Evolutionary conservation across 805 yeast genomes (phyloP), one percentile per base, ranked within the genome.

Genomic region (Ascoidea asiatica): DNA sequence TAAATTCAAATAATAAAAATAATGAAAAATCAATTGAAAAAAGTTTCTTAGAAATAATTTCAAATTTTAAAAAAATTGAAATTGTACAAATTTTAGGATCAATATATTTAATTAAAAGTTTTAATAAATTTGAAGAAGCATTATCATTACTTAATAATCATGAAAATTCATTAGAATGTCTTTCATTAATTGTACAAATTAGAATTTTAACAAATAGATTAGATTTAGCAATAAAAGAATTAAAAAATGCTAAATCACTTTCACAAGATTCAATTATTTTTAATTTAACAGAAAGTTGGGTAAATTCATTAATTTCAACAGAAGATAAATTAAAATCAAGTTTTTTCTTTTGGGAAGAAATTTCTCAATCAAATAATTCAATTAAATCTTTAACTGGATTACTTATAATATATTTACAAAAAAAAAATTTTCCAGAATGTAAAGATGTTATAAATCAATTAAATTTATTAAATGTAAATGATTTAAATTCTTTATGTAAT

Each of bases 341-440:
- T 19, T 71, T 72, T 60, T 82, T 79, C 58, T 79, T 81, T 56
- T 83, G 72, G 59, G 97, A 90, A 61, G 98, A 90, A 63, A 67
- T 83, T 46, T 69, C 87, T 39, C 78, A 82, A 70, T 47, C 69
- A 68, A 41, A 57, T 69, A 37, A 40, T 41, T 58, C 65, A 33
- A 66, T 69, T 56, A 72, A 73, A 52, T 64, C 74, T 17, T 70
- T 82, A 52, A 55, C 75, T 35, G 79, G 82, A 37, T 75, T 87
- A 55, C 72, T 87, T 39, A 81, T 79, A 8, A 69, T 88, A 48
- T 87, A 89, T 49, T 63, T 89, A 53, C 87, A 85, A 64, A 73
- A 87, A 58, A 76, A 79, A 43, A 83, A 89, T 56, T 66, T 76
- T 45, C 90, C 89, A 2, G 97, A 90, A 63, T 89, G 95, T 7